A percentile compares a stretch with the other conserved stretches of the same genome.
Evolutionary conservation across 164 flowering plant species (phyloP).

Genomic region (Vitis labrusca): DNA sequence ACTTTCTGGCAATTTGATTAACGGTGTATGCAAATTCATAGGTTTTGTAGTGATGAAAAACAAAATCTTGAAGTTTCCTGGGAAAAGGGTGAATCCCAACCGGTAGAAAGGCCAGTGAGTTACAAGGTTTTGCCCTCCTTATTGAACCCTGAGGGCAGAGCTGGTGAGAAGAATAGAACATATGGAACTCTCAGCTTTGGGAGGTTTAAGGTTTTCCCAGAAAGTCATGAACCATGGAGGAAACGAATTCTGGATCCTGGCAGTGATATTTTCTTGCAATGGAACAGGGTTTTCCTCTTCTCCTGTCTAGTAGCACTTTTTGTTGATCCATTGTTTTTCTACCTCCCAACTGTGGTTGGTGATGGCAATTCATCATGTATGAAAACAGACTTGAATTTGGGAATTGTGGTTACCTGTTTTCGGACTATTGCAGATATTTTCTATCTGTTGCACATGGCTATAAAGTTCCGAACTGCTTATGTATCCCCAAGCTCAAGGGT

Average conservation of each 20-base stretch:
- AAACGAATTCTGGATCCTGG: conserved; percentile 82
- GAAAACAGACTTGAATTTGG: conserved; percentile 55
- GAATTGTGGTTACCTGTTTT: conserved; percentile 67
- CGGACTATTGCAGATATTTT: conserved; percentile 74
- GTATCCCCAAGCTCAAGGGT: conserved; percentile 81
- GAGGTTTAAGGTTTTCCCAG: conserved; percentile 56
- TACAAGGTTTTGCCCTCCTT: conserved; percentile 37
- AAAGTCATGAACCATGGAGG: conserved; percentile 50
- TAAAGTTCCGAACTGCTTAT: conserved; percentile 87
- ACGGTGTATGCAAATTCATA: conserved; percentile 15
- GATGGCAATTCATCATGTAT: conserved; percentile 38
- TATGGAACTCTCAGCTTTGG: conserved; percentile 30
- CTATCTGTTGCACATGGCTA: conserved; percentile 62
- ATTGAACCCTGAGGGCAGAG: conserved; percentile 29
- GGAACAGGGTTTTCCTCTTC: conserved; percentile 78
- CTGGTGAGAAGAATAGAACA: conserved; percentile 5
- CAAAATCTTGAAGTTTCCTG: conserved; percentile 27
- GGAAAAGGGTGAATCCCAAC: conserved; percentile 26
- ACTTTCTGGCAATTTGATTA: conserved; percentile 1
- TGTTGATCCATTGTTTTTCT: conserved; percentile 87
- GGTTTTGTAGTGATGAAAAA: conserved; percentile 55
- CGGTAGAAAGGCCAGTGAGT: conserved; percentile 34
- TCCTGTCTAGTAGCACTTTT: conserved; percentile 82
- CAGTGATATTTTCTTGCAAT: conserved; percentile 63
- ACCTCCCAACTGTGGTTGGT: conserved; percentile 51